These are phyloP conservation scores for Fomitopsis betulina DNA, from an alignment of 1,284 basidiomycete species.

Conservation along the genomic window DNA sequence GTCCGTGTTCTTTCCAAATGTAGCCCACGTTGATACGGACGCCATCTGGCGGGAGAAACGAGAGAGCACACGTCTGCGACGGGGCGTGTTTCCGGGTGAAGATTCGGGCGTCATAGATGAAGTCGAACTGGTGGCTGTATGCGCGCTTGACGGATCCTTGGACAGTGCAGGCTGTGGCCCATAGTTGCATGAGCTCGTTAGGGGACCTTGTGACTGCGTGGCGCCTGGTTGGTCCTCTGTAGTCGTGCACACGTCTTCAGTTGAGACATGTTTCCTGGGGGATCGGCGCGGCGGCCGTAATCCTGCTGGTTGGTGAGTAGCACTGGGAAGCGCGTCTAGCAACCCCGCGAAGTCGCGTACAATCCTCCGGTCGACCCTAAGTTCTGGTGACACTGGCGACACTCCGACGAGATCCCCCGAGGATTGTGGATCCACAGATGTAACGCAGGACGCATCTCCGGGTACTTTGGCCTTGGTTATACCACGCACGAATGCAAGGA, in stretches of 20 bases:
- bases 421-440: neutral
- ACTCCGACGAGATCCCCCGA: neutral
- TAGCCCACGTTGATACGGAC: slow-evolving; percentile 35
- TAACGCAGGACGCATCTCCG: neutral
- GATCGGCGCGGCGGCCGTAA: neutral
- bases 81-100: neutral
- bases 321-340: neutral
- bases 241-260: neutral
- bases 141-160: neutral
- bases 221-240: neutral
- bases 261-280: neutral
- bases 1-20: slow-evolving; percentile 31
- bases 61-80: slow-evolving; percentile 17
- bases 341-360: neutral
- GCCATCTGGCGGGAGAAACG: slow-evolving; percentile 23
- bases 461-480: neutral
- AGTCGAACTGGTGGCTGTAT: neutral
- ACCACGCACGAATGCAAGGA: neutral
- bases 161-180: neutral
- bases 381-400: neutral
- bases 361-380: neutral
- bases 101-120: neutral
- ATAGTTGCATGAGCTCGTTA: neutral
- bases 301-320: neutral
- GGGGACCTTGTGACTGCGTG: neutral